Evolutionary conservation across 2,329 filamentous ascomycete species (phyloP).

Genomic region (Alternaria arbusti): DNA sequence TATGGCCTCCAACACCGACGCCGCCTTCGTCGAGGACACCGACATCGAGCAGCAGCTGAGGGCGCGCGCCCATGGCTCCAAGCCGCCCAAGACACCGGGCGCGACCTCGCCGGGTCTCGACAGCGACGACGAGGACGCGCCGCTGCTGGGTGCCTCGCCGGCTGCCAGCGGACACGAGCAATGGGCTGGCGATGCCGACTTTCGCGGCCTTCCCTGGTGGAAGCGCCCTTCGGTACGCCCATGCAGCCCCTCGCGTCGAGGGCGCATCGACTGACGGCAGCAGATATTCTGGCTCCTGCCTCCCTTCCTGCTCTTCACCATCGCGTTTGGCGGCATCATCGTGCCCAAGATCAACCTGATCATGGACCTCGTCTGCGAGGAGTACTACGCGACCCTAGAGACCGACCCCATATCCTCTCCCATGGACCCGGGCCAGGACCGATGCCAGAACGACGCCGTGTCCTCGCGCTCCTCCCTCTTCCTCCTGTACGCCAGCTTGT

Average conservation of each 20-base stretch:
- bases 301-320: constrained; percentile 79
- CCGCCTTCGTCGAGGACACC: constrained; percentile 36
- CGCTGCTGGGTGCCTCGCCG: constrained; percentile 29
- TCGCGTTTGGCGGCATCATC: constrained; percentile 84
- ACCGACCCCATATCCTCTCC: constrained; percentile 47
- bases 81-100: constrained; percentile 19
- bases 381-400: constrained; percentile 72
- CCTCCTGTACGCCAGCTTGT: constrained; percentile 75
- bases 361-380: constrained; percentile 79
- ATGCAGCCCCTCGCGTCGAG: background rate
- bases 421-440: constrained; percentile 54
- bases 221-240: constrained; percentile 58
- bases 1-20: constrained; percentile 37
- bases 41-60: constrained; percentile 36
- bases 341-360: constrained; percentile 90
- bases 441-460: constrained; percentile 81
- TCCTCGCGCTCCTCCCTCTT: constrained; percentile 80
- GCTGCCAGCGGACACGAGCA: constrained; percentile 18
- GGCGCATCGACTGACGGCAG: constrained; percentile 8
- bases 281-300: constrained; percentile 81
- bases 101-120: background rate
- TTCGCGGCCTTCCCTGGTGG: constrained; percentile 55
- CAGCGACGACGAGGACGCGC: constrained; percentile 33
- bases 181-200: constrained; percentile 47
- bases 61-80: constrained; percentile 17